Conservation (phyloP, 345 rosid species). For the Rubroshorea leprosula region DNA sequence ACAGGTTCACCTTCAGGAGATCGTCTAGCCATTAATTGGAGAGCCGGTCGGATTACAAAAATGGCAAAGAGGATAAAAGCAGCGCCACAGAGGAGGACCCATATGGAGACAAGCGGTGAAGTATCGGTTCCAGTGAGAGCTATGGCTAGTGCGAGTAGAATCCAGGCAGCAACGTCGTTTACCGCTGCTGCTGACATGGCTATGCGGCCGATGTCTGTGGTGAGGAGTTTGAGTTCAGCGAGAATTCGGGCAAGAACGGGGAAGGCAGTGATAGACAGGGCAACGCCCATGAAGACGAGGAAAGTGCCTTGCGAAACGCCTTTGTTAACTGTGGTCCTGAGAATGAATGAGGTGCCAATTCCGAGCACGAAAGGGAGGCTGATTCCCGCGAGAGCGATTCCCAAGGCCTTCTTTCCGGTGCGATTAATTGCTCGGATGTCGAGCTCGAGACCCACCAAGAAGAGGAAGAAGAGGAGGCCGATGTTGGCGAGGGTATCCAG, state of each 20-base stretch:
- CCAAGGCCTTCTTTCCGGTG: conserved; percentile 55
- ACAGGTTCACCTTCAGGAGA: conserved; percentile 81
- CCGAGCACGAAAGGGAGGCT: conserved; percentile 58
- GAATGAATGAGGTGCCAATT: conserved; percentile 56
- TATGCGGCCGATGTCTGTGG: conserved; percentile 67
- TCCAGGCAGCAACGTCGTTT: conserved; percentile 76
- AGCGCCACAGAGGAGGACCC: conserved; percentile 61
- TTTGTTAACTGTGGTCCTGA: conserved; percentile 45
- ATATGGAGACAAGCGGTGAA: conserved; percentile 55
- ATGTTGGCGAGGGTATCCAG: conserved; percentile 71
- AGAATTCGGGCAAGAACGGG: conserved; percentile 79
- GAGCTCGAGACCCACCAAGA: conserved; percentile 78
- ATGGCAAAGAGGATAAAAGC: conserved; percentile 40
- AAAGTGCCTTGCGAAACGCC: conserved; percentile 42
- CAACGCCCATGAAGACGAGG: conserved; percentile 84
- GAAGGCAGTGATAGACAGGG: conserved; percentile 77
- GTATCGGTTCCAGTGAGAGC: conserved; percentile 49
- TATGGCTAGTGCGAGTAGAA: conserved; percentile 74
- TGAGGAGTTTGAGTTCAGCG: conserved; percentile 79
- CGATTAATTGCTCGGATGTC: conserved; percentile 52
- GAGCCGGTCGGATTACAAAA: conserved; percentile 36
- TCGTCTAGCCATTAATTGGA: conserved; percentile 50
- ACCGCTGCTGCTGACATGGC: conserved; percentile 85
- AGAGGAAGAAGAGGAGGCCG: conserved; percentile 73
- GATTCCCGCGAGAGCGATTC: conserved; percentile 62